Base-by-base conservation (phyloP, 345 rosid species). In the Viola odorata region DNA sequence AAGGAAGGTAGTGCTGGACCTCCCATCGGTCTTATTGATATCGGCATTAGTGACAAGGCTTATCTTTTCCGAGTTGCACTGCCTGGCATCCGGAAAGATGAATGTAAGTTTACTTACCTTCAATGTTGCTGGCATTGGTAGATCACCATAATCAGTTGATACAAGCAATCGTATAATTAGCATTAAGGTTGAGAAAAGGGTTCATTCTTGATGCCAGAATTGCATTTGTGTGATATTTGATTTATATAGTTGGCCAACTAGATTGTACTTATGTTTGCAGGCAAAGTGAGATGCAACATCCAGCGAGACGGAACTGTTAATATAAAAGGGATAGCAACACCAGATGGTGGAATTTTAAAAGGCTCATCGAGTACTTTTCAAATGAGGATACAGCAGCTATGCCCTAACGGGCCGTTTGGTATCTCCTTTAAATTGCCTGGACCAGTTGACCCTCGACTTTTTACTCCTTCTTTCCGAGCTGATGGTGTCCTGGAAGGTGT, bases 401-500 rank as follows among this genome's bases (percentile, higher is more conserved):
- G 69, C 64, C 80, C 83, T 0, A 74, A 85, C 0, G 96, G 95
- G 37, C 85, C 96, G 0, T 84, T 86, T 75, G 71, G 79, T 0
- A 45, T 90, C 58, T 64, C 81, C 0, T 85, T 90, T 62, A 79
- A 75, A 56, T 77, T 90, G 49, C 97, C 95, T 0, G 90, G 97
- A 71, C 85, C 82, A 23, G 90, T 85, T 13, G 95, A 87, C 71
- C 87, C 95, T 16, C 79, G 95, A 45, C 68, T 87, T 32, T 63
- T 76, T 68, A 37, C 68, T 39, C 76, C 88, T 12, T 67, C 4
- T 36, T 68, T 79, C 69, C 78, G 86, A 41, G 63, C 57, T 36
- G 88, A 78, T 59, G 97, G 95, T 42, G 66, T 87, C 55, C 72
- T 87, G 39, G 95, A 90, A 79, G 95, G 64, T 50, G 77, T 85